Conservation (phyloP, 371 early-diverging fungal species). For the Zancudomyces culisetae region DNA sequence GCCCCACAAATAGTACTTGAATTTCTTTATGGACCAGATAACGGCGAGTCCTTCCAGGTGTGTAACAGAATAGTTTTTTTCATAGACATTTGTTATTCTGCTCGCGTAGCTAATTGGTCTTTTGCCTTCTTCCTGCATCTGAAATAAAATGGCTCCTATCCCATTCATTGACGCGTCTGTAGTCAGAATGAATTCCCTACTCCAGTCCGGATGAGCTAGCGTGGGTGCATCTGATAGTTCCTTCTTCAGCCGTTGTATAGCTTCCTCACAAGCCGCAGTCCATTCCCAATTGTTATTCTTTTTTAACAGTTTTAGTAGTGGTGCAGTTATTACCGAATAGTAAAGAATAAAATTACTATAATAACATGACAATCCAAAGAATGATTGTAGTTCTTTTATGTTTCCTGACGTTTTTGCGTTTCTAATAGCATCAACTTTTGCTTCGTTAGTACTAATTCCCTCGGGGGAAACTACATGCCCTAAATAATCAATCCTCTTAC, state of each 20-base stretch:
- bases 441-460: background rate
- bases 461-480: slow-evolving; percentile 19
- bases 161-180: background rate
- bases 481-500: slow-evolving; percentile 19
- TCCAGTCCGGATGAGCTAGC: background rate
- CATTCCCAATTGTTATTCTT: background rate
- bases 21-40: background rate
- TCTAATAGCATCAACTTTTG: background rate
- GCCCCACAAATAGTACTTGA: background rate
- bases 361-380: slow-evolving; percentile 5
- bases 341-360: slow-evolving; percentile 1
- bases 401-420: slow-evolving; percentile 4
- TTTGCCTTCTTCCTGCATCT: background rate
- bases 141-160: background rate
- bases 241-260: background rate
- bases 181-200: slow-evolving; percentile 3
- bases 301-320: slow-evolving; percentile 2
- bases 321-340: background rate
- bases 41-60: background rate
- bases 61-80: background rate
- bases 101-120: background rate
- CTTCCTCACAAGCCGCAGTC: background rate
- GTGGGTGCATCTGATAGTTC: background rate
- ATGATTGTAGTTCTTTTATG: slow-evolving; percentile 3
- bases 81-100: background rate